These are phyloP conservation scores for Salinomyces thailandicus DNA, from an alignment of 2,329 filamentous ascomycete species.

Conservation along the genomic window DNA sequence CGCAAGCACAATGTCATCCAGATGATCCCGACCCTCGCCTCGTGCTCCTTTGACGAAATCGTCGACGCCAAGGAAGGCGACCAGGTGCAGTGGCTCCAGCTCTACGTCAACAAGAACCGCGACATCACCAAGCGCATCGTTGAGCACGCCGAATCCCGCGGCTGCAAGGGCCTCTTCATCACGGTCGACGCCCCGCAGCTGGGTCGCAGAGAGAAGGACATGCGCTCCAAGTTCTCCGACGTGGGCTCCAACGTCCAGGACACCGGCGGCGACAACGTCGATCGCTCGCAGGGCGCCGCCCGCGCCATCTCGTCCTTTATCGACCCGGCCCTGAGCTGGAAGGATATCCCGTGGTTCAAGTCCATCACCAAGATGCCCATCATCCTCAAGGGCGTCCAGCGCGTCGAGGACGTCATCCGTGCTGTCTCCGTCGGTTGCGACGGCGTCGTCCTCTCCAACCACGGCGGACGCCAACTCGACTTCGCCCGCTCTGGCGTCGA, in stretches of 20 bases:
- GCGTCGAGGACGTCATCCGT: constrained; percentile 84
- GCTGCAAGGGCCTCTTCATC: constrained; percentile 94
- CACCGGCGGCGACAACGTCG: constrained; percentile 56
- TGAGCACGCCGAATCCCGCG: constrained; percentile 78
- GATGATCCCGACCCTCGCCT: constrained; percentile 97
- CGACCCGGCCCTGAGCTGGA: constrained; percentile 87
- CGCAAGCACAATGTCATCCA: constrained; percentile 83
- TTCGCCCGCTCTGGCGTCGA: constrained; percentile 83
- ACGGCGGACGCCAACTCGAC: constrained; percentile 89
- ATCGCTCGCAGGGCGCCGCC: constrained; percentile 84
- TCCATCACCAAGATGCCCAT: constrained; percentile 90
- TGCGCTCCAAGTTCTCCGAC: constrained; percentile 71
- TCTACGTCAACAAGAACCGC: constrained; percentile 82
- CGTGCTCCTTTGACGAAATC: constrained; percentile 96
- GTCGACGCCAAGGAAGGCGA: constrained; percentile 68
- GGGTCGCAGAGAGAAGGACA: constrained; percentile 91
- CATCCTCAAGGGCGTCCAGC: constrained; percentile 90
- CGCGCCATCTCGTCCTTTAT: constrained; percentile 95
- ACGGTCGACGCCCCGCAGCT: constrained; percentile 96
- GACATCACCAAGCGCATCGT: constrained; percentile 83
- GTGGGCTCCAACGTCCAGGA: constrained; percentile 71
- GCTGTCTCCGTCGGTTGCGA: constrained; percentile 64
- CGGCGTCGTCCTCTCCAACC: constrained; percentile 89
- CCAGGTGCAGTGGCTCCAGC: constrained; percentile 91
- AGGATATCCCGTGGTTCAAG: constrained; percentile 77